phyloP scores from a whole-genome alignment of 2,329 filamentous ascomycete species.

The Calonectria leucothoes region DNA sequence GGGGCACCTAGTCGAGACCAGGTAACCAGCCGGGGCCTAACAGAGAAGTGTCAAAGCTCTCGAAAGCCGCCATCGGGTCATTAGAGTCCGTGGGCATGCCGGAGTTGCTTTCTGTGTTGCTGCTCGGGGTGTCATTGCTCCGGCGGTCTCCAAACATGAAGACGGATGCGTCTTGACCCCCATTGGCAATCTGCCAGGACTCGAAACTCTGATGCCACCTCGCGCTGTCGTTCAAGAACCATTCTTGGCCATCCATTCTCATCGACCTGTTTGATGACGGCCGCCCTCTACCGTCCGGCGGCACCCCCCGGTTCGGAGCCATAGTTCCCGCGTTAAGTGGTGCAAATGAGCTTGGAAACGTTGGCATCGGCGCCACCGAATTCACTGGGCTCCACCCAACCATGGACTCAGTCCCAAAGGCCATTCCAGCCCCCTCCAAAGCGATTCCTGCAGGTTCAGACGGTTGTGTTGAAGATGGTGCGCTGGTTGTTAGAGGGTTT shows the following conservation, averaged over 20 bases:
- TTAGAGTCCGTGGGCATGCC: slow-evolving; percentile 34
- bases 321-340: slow-evolving; percentile 31
- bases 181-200: slow-evolving; percentile 58
- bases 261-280: slow-evolving; percentile 32
- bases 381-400: slow-evolving; percentile 40
- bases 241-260: slow-evolving; percentile 64
- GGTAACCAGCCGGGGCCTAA: slow-evolving; percentile 49
- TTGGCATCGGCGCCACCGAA: slow-evolving; percentile 34
- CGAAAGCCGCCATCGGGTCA: slow-evolving; percentile 43
- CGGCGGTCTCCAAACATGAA: slow-evolving; percentile 45
- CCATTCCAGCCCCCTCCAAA: slow-evolving; percentile 34
- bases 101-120: slow-evolving; percentile 24
- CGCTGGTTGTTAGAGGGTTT: slow-evolving; percentile 28
- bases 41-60: slow-evolving; percentile 47
- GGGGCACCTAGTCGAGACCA: slow-evolving; percentile 46
- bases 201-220: slow-evolving; percentile 70
- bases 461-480: slow-evolving; percentile 21
- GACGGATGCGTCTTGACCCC: slow-evolving; percentile 38
- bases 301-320: slow-evolving; percentile 22
- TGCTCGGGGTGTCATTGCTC: slow-evolving; percentile 34
- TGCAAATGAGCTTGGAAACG: slow-evolving; percentile 26
- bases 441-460: slow-evolving; percentile 32
- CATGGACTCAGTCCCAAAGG: slow-evolving; percentile 39
- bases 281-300: slow-evolving; percentile 35
- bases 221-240: slow-evolving; percentile 68